A percentile compares a stretch with the other conserved stretches of the same genome.
phyloP scores from a whole-genome alignment of 257 asterid genomes.

The Linderniella brevidens region DNA sequence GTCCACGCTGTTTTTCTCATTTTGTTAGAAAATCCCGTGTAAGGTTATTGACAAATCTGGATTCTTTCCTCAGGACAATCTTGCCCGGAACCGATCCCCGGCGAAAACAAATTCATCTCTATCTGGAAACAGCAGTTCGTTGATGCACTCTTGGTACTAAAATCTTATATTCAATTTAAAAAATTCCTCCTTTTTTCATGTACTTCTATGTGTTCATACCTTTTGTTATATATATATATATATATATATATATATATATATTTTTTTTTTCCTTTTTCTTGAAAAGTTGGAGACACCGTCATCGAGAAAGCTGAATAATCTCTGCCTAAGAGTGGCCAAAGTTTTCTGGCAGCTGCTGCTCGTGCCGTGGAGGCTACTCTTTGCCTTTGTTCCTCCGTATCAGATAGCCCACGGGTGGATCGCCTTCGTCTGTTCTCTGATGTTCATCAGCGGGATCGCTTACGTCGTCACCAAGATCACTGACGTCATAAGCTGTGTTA shows the following conservation, averaged over 20 bases:
- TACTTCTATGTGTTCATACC: not conserved
- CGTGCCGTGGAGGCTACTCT: constrained; percentile 74
- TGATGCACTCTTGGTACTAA: constrained; percentile 45
- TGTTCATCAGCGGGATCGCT: constrained; percentile 78
- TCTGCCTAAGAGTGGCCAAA: constrained; percentile 24
- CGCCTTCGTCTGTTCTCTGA: constrained; percentile 59
- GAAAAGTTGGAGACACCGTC: constrained; percentile 43
- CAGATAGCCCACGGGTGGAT: constrained; percentile 94
- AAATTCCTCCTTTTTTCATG: no score
- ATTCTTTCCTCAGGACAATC: constrained; percentile 19
- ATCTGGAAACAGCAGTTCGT: constrained; percentile 73
- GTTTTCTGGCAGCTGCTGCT: constrained; percentile 40
- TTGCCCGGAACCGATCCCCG: constrained; percentile 9
- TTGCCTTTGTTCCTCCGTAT: constrained; percentile 81
- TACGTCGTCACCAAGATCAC: constrained; percentile 67
- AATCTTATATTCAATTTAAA: no score
- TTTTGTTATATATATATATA: no score
- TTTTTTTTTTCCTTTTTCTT: no score
- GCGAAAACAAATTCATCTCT: constrained; percentile 21
- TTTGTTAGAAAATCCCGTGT: no score
- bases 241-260: no score
- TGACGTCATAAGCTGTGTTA: constrained; percentile 73
- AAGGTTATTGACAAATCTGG: constrained; percentile 19
- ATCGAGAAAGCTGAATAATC: constrained; percentile 28
- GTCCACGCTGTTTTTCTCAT: no score